Conservation (phyloP, 768 basidiomycete genomes). For the Leccinum disarticulatum region DNA sequence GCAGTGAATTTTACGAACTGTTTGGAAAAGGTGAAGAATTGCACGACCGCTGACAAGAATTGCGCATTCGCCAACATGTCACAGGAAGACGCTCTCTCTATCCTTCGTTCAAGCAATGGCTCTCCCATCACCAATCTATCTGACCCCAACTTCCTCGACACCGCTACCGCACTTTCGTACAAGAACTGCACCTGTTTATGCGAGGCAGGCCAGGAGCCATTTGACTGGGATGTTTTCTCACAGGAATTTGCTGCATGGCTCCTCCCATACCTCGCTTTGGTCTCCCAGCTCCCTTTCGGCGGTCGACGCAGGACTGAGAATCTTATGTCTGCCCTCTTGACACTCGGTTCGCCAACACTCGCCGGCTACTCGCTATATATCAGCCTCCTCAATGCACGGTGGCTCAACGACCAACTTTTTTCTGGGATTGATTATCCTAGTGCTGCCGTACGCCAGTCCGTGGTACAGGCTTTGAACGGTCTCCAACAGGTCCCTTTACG, state of each 20-base stretch:
- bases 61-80: not conserved
- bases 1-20: not conserved
- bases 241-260: constrained; percentile 47
- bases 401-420: constrained; percentile 37
- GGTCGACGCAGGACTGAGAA: constrained; percentile 42
- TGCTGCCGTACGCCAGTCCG: constrained; percentile 9
- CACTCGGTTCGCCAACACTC: constrained; percentile 45
- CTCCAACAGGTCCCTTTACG: constrained; percentile 45
- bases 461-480: constrained; percentile 36
- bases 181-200: constrained; percentile 6
- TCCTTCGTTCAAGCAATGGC: not conserved
- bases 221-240: constrained; percentile 22
- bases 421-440: constrained; percentile 31
- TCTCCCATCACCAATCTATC: not conserved
- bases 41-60: not conserved
- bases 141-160: not conserved
- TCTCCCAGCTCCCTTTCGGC: constrained; percentile 52
- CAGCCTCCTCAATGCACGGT: constrained; percentile 44
- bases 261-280: constrained; percentile 47
- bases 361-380: constrained; percentile 46
- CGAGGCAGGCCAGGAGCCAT: constrained; percentile 11
- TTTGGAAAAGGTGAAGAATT: not conserved
- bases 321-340: constrained; percentile 41
- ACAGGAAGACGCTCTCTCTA: not conserved
- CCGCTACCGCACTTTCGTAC: constrained; percentile 13